Evolutionary conservation across 2,329 filamentous ascomycete species (phyloP), one percentile per base, ranked within the genome.

Genomic region (Drechslerella dactyloides): DNA sequence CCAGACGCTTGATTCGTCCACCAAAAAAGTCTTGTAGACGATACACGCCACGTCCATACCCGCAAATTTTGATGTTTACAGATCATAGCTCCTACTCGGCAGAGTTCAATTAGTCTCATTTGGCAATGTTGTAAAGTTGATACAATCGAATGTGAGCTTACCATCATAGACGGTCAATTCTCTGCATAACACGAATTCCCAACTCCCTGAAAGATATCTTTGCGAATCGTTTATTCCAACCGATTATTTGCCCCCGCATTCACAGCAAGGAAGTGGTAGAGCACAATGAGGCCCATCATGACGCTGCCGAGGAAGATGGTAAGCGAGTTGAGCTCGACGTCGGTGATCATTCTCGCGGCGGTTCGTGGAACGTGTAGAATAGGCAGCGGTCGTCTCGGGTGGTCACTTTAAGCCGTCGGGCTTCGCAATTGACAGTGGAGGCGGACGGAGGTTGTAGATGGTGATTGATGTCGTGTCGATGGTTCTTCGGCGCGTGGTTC

Each of bases 181-280:
- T 8, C 27, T 8, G 27, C 27, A 33, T 33, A 33, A 3, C 27
- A 8, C 27, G 8, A 33, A n/a, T 3, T 4, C 27, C 27, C 27
- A 33, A 33, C 3, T 33, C 27, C 27, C 15, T 37, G 6, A 10
- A 13, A 6, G 8, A 19, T 33, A 21, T 40, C 5, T 46, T 35
- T 11, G 4, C 13, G 15, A 30, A 2, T 42, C 27, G 3, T 33
- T 48, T 73, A 73, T 37, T 73, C 69, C 54, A 73, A 54, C 48
- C 77, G 77, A 64, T 75, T 63, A 46, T 82, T 81, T 68, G 88
- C 85, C 75, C 85, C 83, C n/a, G 91, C 86, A 79, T 99, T 97
- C 82, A 96, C 86, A 80, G 97, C 93, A 77, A 99, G 87, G 82
- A 96, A 97, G 81, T 97, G 92, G 82, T 99, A 97, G 27, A 96